Base-by-base conservation (phyloP, 768 basidiomycete genomes). In the Termitomyces sp. region DNA sequence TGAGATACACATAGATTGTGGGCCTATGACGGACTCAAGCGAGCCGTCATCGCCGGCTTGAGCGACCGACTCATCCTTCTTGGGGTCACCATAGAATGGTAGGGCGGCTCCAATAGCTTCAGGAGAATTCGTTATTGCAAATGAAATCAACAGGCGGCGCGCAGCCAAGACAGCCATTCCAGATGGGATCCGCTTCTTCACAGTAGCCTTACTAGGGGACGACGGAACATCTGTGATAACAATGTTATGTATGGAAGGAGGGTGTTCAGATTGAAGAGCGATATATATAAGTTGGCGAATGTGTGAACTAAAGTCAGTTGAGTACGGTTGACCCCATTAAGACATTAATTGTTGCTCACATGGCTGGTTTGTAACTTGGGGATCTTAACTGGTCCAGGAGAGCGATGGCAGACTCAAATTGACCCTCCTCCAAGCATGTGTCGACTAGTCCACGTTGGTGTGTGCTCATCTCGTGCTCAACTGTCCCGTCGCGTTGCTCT, bases 391-490 rank as follows among this genome's bases (percentile, higher is more conserved):
- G 83, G 56, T 82, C 81, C 1, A 91, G 77, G 27, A 81, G 69
- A 14, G 76, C 71, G 28, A 89, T 84, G 7, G 83, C 89, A 5
- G 81, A 75, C 62, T 88, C 84, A 60, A 87, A 89, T 56, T 89
- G 86, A 17, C 84, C 82, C 67, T 91, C 89, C 63, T 91, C 89
- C 19, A 91, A 81, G 57, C 85, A 85, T 52, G 78, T 83, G 64
- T 91, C 87, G 19, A 90, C 85, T 4, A 88, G 70, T 34, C 75
- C 77, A 35, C 78, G 74, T 61, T 81, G 79, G 62, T 80, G 67
- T 14, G 67, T 64, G 55, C 69, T 72, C 74, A 83, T 76, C 52
- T 80, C 79, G 10, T 69, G 69, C 56, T 80, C 79, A 27, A 55
- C 23, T n/a, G 42, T 30, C 34, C 39, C 61, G 52, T 56, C 23